Conservation (phyloP, 495 filamentous ascomycete species). For the Pyronema domesticum region DNA sequence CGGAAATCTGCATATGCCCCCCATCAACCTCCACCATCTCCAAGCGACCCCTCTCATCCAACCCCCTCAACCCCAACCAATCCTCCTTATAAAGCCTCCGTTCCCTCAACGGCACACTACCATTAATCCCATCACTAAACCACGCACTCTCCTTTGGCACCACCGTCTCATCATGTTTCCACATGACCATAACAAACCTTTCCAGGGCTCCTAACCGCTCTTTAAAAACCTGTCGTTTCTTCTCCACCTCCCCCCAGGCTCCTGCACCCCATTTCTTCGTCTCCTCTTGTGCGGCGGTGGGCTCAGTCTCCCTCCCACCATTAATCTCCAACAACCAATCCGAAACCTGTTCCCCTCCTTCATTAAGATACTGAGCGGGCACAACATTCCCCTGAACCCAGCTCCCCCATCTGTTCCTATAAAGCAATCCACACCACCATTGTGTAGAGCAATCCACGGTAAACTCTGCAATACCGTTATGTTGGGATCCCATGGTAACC, state of each 20-base stretch:
- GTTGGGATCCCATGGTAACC: slow-evolving; percentile 81
- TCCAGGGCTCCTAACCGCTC: slow-evolving; percentile 48
- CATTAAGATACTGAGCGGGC: slow-evolving; percentile 88
- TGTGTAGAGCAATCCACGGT: slow-evolving; percentile 41
- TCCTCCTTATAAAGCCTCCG: slow-evolving; percentile 69
- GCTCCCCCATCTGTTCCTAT: slow-evolving; percentile 41
- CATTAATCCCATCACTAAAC: slow-evolving; percentile 74
- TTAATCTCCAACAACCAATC: slow-evolving; percentile 98
- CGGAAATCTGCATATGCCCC: slow-evolving; percentile 65
- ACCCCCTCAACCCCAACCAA: slow-evolving; percentile 69
- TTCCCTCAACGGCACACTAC: slow-evolving; percentile 47
- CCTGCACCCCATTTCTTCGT: slow-evolving; percentile 39
- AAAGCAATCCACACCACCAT: slow-evolving; percentile 3
- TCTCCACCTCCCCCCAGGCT: background rate
- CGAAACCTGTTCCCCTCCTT: slow-evolving; percentile 54
- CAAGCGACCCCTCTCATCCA: slow-evolving; percentile 66
- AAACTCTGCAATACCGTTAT: slow-evolving; percentile 83
- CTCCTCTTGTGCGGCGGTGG: background rate
- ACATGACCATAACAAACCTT: slow-evolving; percentile 77
- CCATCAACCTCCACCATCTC: slow-evolving; percentile 55
- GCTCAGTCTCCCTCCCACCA: slow-evolving; percentile 54
- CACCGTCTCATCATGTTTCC: slow-evolving; percentile 67
- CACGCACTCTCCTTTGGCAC: slow-evolving; percentile 82
- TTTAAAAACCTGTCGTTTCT: slow-evolving; percentile 60
- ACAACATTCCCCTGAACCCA: slow-evolving; percentile 64